Evolutionary conservation across 2,329 filamentous ascomycete species (phyloP).

Genomic region (Claviceps citrina): DNA sequence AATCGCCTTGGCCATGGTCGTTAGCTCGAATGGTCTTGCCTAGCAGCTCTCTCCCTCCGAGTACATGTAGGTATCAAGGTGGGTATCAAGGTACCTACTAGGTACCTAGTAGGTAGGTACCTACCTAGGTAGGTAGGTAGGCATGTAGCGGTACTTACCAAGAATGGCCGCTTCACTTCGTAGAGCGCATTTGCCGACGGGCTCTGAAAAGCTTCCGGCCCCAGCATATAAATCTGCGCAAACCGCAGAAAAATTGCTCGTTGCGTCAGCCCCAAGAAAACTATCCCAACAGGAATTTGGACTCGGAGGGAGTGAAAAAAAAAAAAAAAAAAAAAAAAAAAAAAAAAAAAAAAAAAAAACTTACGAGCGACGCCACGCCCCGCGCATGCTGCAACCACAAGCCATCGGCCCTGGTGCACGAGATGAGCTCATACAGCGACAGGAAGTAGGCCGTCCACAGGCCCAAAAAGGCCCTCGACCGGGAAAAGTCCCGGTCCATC

Average conservation of each 20-base stretch:
- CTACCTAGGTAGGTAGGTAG: too few relatives aligned
- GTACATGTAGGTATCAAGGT: too few relatives aligned
- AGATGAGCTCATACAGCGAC: slow-evolving; percentile 7
- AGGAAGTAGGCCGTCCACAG: slow-evolving; percentile 7
- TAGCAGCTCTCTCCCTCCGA: too few relatives aligned
- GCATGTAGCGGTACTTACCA: too few relatives aligned
- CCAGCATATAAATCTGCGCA: slow-evolving; percentile 4
- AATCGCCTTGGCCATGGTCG: slow-evolving; percentile 1
- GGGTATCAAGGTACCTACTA: too few relatives aligned
- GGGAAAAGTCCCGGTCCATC: not conserved
- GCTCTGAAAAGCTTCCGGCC: slow-evolving; percentile 4
- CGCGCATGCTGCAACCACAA: slow-evolving; percentile 4
- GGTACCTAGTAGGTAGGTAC: too few relatives aligned
- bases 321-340: too few relatives aligned
- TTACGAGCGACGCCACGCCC: slow-evolving; percentile 2
- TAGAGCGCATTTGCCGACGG: slow-evolving; percentile 5
- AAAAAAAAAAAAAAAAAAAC: not conserved
- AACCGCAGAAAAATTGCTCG: too few relatives aligned
- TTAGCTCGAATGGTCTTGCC: too few relatives aligned
- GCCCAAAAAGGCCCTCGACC: slow-evolving; percentile 6
- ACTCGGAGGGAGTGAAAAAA: too few relatives aligned
- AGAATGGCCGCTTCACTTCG: slow-evolving; percentile 5
- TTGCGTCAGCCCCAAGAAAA: too few relatives aligned
- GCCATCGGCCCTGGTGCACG: not conserved
- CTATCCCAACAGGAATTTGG: too few relatives aligned